Conservation (phyloP, 306 rosid genomes). For the Cucumis hystrix region DNA sequence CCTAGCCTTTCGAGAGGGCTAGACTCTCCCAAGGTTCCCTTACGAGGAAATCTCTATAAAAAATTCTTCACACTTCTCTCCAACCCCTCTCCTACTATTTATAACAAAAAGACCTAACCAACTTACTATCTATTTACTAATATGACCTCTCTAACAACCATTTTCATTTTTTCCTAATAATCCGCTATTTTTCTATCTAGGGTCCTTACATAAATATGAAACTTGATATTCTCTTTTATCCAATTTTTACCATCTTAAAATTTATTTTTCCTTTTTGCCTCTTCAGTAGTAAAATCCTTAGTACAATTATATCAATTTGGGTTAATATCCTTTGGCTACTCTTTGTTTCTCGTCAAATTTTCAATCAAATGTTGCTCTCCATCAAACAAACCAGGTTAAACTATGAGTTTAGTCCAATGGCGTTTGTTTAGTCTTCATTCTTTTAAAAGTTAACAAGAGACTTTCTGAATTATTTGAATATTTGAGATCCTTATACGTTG, state of each 20-base stretch:
- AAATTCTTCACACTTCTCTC: no score
- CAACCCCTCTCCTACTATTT: no score
- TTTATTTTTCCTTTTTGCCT: background rate
- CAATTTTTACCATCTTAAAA: background rate
- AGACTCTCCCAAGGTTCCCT: no score
- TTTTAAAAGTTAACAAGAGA: background rate
- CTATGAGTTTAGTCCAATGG: background rate
- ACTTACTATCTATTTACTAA: no score
- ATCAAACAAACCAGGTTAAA: background rate
- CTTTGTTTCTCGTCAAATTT: background rate
- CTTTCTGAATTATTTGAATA: background rate
- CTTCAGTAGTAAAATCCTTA: background rate
- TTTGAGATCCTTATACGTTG: background rate
- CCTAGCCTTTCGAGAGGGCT: no score
- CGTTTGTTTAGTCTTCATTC: background rate
- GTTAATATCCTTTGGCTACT: no score
- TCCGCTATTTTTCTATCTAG: no score
- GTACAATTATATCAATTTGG: no score
- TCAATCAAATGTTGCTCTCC: background rate
- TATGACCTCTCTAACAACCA: no score
- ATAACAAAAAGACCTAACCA: no score
- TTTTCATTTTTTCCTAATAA: no score
- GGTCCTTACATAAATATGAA: background rate
- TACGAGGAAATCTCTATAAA: no score
- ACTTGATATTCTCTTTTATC: background rate